Evolutionary conservation across 495 filamentous ascomycete species (phyloP), one percentile per base, ranked within the genome.

Genomic region (Talaromyces trachyspermus): DNA sequence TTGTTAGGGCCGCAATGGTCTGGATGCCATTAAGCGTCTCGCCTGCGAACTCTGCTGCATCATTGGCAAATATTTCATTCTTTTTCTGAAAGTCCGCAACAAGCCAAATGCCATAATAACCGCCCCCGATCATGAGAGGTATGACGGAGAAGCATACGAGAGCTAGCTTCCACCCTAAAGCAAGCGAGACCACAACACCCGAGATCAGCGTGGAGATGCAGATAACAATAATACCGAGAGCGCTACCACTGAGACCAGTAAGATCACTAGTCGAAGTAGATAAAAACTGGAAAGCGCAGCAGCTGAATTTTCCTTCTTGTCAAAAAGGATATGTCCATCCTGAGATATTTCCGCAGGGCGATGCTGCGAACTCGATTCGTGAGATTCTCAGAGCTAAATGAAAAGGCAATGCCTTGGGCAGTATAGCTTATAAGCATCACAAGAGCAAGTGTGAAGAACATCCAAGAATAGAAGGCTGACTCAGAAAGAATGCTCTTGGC

Each of bases 151-250:
- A 65, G 43, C 72, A 67, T 2, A 82, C 77, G 14, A 80, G 64
- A 0, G 75, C 75, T 4, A 82, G 71, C 52, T 77, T 80, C 78
- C 78, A 82, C 15, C 75, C 78, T 17, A 77, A 54, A 20, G 73
- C 55, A 43, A 75, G 62, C 0, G 76, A 65, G n/a, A 79, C 49
- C 10, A 72, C 56, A 39, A 80, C 65, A 1, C 68, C 38, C 11
- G 35, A 18, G 20, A 55, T n/a, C 0, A 66, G 18, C 1, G 59
- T 61, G 0, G 53, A 43, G 61, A 56, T 7, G 44, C 48, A 33
- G 51, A 15, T 65, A 51, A 51, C 65, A 43, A 57, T 60, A 44
- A 43, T 52, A 14, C 56, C 67, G 33, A 55, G 61, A 27, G 41
- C 60, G 14, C 49, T 56, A 51, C 48, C 62, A 56, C 40, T 61